Conservation (phyloP, 2,329 filamentous ascomycete species). For the Aotearoamyces nothofagi region DNA sequence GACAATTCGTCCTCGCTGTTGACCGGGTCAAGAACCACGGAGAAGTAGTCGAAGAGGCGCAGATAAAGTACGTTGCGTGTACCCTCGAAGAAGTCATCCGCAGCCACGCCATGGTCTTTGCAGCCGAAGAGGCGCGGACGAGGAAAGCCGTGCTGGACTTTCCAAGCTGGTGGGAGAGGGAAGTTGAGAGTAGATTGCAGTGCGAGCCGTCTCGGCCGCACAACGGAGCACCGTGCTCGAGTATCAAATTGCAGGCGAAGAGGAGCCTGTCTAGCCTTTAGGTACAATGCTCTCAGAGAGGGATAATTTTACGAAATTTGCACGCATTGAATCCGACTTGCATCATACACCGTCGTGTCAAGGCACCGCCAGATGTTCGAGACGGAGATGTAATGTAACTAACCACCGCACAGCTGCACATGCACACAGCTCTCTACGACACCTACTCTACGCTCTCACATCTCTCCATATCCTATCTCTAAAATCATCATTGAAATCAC, state of each 20-base stretch:
- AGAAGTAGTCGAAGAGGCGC: slow-evolving; percentile 53
- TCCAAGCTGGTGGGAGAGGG: slow-evolving; percentile 56
- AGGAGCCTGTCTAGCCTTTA: no score
- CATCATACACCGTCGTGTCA: no score
- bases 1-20: slow-evolving; percentile 72
- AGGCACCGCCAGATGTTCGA: no score
- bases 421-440: no score
- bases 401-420: no score
- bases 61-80: slow-evolving; percentile 64
- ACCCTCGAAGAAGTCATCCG: slow-evolving; percentile 75
- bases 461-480: no score
- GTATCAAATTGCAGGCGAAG: no score
- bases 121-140: slow-evolving; percentile 72
- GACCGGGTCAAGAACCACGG: slow-evolving; percentile 60
- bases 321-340: slow-evolving; percentile 15
- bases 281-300: background rate
- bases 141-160: slow-evolving; percentile 59
- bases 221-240: no score
- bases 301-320: slow-evolving; percentile 1
- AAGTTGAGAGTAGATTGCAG: slow-evolving; percentile 25
- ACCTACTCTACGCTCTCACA: no score
- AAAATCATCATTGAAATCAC: no score
- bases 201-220: no score
- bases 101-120: slow-evolving; percentile 87
- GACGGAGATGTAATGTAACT: no score